Base-by-base conservation (phyloP, 2,329 filamentous ascomycete species). In the Nectriaceae sp. region DNA sequence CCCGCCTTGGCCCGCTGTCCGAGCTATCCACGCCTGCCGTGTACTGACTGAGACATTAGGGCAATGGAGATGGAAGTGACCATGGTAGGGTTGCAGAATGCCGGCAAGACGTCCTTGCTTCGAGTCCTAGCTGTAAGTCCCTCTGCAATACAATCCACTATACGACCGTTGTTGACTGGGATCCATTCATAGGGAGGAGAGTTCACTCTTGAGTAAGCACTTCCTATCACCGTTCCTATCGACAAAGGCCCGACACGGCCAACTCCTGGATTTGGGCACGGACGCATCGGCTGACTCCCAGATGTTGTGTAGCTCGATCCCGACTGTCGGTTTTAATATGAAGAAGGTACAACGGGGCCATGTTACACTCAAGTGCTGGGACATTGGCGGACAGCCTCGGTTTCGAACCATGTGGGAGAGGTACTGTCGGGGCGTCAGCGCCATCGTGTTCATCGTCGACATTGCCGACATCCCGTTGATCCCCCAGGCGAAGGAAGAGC, bases 321-420 rank as follows among this genome's bases (percentile, higher is more conserved):
- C 94, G 53, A 99, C 94, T 15, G 93, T 99, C 64, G 94, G 94
- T 58, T 97, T 97, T 79, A 99, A 97, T 73, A 96, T 97, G 85
- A 97, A 97, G 80, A 87, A 89, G 60, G 91, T 99, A 63, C 92
- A 97, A 75, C 93, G 94, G 67, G 94, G 94, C 62, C 93, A 97
- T 82, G 94, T 99, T 70, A 96, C 94, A 62, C 80, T 99, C 65
- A 97, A 97, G 75, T 99, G 94, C 74, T 99, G 94, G 94, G 94
- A 99, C 75, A 84, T 99, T 56, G 94, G 94, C 61, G 94, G 94
- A 45, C 94, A 99, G 74, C 93, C 94, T 62, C 84, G 93, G 58
- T 99, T 97, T 76, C 89, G 94, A 65, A 89, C 90, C 61, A 99
- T 99, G 94, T 99, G 94, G 94, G 94, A 99, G 78, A 82, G 94